phyloP scores from a whole-genome alignment of 2,329 filamentous ascomycete species.

The Xylariales sp. region DNA sequence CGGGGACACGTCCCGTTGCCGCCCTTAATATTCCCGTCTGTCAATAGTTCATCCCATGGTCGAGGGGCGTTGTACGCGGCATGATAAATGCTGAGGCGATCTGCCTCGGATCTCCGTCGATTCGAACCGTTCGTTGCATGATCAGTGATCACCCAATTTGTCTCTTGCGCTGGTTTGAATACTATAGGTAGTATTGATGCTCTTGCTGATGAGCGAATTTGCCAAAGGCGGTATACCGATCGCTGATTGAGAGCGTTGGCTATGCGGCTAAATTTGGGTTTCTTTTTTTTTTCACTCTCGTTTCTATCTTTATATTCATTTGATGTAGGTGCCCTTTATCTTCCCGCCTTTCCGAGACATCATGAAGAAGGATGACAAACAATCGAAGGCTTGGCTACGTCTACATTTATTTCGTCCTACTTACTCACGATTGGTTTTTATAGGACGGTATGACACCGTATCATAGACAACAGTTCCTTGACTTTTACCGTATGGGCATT shows the following conservation, averaged over 20 bases:
- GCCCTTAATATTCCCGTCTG: background rate
- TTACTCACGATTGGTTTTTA: too few species aligned
- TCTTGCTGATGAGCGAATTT: constrained; percentile 1
- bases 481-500: background rate
- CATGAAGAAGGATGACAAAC: constrained; percentile 3
- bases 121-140: constrained; percentile 42
- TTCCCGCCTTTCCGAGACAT: background rate
- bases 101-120: constrained; percentile 39
- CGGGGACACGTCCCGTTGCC: background rate
- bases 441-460: background rate
- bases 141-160: constrained; percentile 23
- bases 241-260: background rate
- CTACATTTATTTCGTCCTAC: background rate
- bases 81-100: constrained; percentile 37
- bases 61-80: constrained; percentile 16
- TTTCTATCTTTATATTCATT: background rate
- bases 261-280: background rate
- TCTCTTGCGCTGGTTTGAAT: constrained; percentile 4
- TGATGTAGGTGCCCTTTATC: background rate
- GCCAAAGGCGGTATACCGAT: background rate
- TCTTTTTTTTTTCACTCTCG: too few species aligned
- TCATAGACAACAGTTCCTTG: too few species aligned
- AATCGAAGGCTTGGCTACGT: background rate
- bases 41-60: constrained; percentile 26
- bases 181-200: background rate